Percentiles rank a stretch among this genome's conserved stretches.
phyloP scores from a whole-genome alignment of 148 eudicot genomes.

The Dianthus caryophyllus region DNA sequence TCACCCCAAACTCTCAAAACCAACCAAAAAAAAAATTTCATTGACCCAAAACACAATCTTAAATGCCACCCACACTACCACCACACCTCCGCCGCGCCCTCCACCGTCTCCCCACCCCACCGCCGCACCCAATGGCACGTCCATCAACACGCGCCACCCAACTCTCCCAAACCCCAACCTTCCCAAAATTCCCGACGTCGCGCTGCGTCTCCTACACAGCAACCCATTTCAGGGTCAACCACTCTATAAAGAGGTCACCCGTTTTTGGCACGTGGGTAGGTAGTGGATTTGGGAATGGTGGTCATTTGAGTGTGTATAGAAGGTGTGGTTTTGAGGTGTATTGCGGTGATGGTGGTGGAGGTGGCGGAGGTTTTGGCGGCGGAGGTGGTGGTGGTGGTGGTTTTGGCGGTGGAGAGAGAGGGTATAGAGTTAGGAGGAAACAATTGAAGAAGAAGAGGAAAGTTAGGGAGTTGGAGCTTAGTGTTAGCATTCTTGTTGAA shows the following conservation, averaged over 20 bases:
- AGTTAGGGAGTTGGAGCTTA: slow-evolving; percentile 65
- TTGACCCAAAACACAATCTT: slow-evolving; percentile 1
- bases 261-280: slow-evolving; percentile 25
- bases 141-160: slow-evolving; percentile 42
- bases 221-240: slow-evolving; percentile 21
- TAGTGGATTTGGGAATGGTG: slow-evolving; percentile 13
- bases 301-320: slow-evolving; percentile 18
- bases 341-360: slow-evolving; percentile 23
- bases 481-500: slow-evolving; percentile 69
- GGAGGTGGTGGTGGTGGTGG: slow-evolving; percentile 11
- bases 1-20: background rate
- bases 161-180: slow-evolving; percentile 19
- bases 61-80: slow-evolving; percentile 38
- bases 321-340: slow-evolving; percentile 29
- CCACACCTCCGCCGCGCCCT: slow-evolving; percentile 35
- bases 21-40: too few species aligned
- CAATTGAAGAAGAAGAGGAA: slow-evolving; percentile 30
- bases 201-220: slow-evolving; percentile 8
- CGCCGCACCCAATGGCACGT: slow-evolving; percentile 50
- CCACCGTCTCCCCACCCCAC: background rate
- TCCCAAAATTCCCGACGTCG: slow-evolving; percentile 14
- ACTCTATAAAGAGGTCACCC: slow-evolving; percentile 20
- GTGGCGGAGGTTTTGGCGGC: too few species aligned
- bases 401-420: slow-evolving; percentile 42
- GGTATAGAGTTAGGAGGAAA: slow-evolving; percentile 43